Evolutionary conservation across 495 filamentous ascomycete species (phyloP).

Genomic region (Amphirosellinia nigrospora): DNA sequence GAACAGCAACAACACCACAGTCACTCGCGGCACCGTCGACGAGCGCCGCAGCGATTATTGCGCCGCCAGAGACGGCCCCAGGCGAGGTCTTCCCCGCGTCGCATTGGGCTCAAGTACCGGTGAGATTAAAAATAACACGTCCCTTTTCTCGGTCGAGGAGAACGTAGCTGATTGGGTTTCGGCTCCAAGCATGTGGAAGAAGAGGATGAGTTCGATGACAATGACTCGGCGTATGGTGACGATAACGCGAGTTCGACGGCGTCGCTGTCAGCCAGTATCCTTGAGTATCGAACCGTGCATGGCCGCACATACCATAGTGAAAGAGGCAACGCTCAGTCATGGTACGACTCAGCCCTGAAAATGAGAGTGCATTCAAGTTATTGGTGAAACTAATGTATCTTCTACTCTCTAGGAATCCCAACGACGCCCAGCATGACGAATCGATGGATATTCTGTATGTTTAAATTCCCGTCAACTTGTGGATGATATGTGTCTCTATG

Average conservation of each 20-base stretch:
- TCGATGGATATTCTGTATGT: slow-evolving; percentile 44
- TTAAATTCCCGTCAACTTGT: not conserved
- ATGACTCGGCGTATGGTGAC: slow-evolving; percentile 39
- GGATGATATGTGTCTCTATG: not conserved
- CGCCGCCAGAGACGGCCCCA: not conserved
- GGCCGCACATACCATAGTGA: slow-evolving; percentile 50
- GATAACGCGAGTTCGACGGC: slow-evolving; percentile 47
- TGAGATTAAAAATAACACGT: slow-evolving; percentile 16
- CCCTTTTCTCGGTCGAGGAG: not conserved
- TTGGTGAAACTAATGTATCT: not conserved
- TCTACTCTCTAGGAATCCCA: slow-evolving; percentile 37
- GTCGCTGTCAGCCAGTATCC: slow-evolving; percentile 51
- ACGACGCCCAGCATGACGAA: slow-evolving; percentile 46
- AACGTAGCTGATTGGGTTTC: slow-evolving; percentile 9
- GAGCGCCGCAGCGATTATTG: slow-evolving; percentile 10
- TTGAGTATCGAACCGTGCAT: slow-evolving; percentile 49
- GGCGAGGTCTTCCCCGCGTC: slow-evolving; percentile 36
- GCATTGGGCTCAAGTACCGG: slow-evolving; percentile 37
- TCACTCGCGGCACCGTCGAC: not conserved
- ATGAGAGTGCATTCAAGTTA: not conserved
- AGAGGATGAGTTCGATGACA: slow-evolving; percentile 31
- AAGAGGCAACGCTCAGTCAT: slow-evolving; percentile 37
- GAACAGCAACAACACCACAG: too few species aligned
- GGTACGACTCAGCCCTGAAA: slow-evolving; percentile 35
- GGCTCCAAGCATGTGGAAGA: slow-evolving; percentile 14